phyloP scores from a whole-genome alignment of 306 rosid genomes.

The Inga leiocalycina region DNA sequence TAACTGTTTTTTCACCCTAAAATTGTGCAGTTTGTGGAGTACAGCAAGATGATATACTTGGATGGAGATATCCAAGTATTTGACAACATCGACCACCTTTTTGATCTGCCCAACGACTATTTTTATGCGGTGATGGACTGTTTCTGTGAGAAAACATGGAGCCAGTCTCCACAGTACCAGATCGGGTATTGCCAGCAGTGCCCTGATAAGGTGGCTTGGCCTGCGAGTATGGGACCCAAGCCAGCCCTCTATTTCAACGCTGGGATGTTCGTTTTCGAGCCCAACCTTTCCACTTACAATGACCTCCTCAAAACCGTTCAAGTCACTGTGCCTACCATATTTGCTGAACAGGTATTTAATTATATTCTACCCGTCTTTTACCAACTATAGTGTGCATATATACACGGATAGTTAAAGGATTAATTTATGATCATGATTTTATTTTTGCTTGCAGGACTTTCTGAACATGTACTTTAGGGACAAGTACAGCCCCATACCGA shows the following conservation, averaged over 20 bases:
- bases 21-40: conserved; percentile 71
- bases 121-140: conserved; percentile 88
- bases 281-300: conserved; percentile 53
- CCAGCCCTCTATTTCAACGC: conserved; percentile 92
- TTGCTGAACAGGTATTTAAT: conserved; percentile 72
- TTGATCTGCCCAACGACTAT: conserved; percentile 52
- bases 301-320: conserved; percentile 54
- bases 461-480: conserved; percentile 69
- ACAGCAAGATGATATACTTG: conserved; percentile 74
- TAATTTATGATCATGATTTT: neutral
- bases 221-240: conserved; percentile 52
- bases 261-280: conserved; percentile 81
- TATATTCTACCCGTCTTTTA: neutral
- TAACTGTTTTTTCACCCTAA: too few species aligned
- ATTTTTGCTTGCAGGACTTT: conserved; percentile 57
- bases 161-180: conserved; percentile 52
- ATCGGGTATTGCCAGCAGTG: conserved; percentile 85
- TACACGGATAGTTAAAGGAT: neutral
- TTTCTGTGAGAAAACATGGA: conserved; percentile 77
- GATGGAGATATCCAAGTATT: conserved; percentile 85
- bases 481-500: conserved; percentile 60
- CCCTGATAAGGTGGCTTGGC: conserved; percentile 70
- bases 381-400: neutral
- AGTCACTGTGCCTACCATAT: conserved; percentile 55
- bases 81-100: conserved; percentile 68